These are phyloP conservation scores for Phytophthora boehmeriae DNA, from an alignment of 352 stramenopile species.

Conservation along the genomic window DNA sequence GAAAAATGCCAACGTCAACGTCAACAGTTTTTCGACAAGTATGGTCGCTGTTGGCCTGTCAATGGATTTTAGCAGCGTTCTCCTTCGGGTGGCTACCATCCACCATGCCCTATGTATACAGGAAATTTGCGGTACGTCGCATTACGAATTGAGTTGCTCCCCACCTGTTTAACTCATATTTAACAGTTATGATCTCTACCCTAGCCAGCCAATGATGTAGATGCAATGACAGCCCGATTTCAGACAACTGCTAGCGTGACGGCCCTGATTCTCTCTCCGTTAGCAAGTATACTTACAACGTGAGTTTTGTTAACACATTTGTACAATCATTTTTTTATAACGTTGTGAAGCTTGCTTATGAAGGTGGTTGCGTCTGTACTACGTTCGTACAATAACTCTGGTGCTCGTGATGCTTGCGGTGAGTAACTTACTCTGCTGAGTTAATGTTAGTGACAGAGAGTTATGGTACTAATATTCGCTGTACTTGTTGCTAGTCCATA, in stretches of 20 bases:
- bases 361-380: constrained; percentile 58
- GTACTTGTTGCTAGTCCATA: constrained; percentile 30
- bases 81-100: constrained; percentile 71
- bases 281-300: constrained; percentile 28
- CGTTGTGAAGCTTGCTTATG: not conserved
- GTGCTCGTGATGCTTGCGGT: constrained; percentile 49
- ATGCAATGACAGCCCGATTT: constrained; percentile 47
- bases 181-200: not conserved
- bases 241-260: constrained; percentile 62
- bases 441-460: not conserved
- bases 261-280: constrained; percentile 58
- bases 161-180: not conserved
- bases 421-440: constrained; percentile 11
- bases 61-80: constrained; percentile 62
- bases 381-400: constrained; percentile 43
- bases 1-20: constrained; percentile 22
- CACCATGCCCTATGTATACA: constrained; percentile 78
- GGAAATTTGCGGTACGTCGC: constrained; percentile 64
- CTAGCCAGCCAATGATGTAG: constrained; percentile 41
- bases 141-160: not conserved
- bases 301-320: constrained; percentile 1
- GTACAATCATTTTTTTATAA: not conserved
- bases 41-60: constrained; percentile 58
- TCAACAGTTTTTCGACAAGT: constrained; percentile 40
- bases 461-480: not conserved